Base-by-base conservation (phyloP, 371 early-diverging fungal genomes). In the Catenaria anguillulae region DNA sequence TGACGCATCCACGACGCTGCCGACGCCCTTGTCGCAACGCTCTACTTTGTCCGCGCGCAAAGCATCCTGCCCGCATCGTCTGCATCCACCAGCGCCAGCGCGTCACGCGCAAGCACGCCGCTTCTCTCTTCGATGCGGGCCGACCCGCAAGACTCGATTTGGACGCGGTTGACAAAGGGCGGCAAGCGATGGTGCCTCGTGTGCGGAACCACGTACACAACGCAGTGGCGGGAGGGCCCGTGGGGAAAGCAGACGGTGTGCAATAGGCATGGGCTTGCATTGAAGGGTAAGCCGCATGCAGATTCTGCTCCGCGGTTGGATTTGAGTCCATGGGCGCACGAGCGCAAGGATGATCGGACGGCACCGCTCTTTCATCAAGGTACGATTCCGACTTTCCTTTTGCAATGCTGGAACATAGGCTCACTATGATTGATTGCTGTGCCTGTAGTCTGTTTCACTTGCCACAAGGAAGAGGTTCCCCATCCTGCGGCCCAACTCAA, bases 221-320 rank as follows among this genome's bases (percentile, higher is more conserved):
- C 89, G 61, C 90, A 90, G 71, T 92, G 91, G 89, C 80, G 91
- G 48, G 90, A 90, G 24, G 92, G 92, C 1, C 92, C 92, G 36
- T 92, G 92, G 92, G 92, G 92, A 34, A 89, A 90, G 73, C 84
- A 90, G 55, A 89, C 92, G 3, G 76, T 92, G 60, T 92, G 92
- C 86, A 92, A 92, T 73, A 90, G 90, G 72, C 92, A 92, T 69
- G 92, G 92, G 48, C 90, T 91, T 68, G 90, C 89, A 75, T 92
- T 88, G 71, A 88, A 89, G 71, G 92, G 92, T n/a, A 90, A 89
- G 61, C 90, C 91, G 31, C 87, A 87, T 5, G 87, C 87, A 71
- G 89, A 88, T 65, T 73, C 85, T 65, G 88, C 89, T 45, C n/a
- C n/a, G n/a, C 84, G 92, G 35, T 76, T 90, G 33, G 88, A 92